Conservation (phyloP, 2,329 filamentous ascomycete genomes). For the Epichloe sp. region DNA sequence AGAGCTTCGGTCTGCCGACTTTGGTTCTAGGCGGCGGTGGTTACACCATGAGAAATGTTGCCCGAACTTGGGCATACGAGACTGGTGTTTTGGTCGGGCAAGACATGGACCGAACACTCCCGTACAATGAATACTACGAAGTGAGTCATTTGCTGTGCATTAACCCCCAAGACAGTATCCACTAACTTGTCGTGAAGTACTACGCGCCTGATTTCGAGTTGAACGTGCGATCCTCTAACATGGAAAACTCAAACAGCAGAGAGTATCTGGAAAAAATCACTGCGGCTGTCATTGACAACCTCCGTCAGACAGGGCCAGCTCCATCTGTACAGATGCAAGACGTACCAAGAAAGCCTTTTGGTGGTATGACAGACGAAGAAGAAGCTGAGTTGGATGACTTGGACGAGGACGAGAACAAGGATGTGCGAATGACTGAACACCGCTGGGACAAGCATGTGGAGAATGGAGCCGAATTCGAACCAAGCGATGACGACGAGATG, state of each 20-base stretch:
- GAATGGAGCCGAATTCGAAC: constrained; percentile 69
- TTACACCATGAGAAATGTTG: constrained; percentile 95
- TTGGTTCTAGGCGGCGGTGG: constrained; percentile 92
- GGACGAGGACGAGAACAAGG: constrained; percentile 78
- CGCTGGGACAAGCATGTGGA: constrained; percentile 68
- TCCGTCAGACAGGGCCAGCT: constrained; percentile 71
- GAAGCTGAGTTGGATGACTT: constrained; percentile 53
- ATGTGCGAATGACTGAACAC: constrained; percentile 68
- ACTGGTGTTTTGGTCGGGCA: constrained; percentile 81
- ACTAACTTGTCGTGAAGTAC: constrained; percentile 44
- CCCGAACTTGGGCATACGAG: constrained; percentile 93
- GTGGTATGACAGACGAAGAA: constrained; percentile 52
- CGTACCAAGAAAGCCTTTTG: constrained; percentile 47
- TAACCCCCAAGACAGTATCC: neutral
- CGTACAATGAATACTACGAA: constrained; percentile 93
- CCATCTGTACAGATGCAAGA: constrained; percentile 90
- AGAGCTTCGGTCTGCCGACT: constrained; percentile 70
- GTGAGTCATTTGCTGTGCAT: constrained; percentile 24
- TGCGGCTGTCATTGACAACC: constrained; percentile 68
- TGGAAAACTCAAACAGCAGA: constrained; percentile 80
- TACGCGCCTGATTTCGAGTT: constrained; percentile 86
- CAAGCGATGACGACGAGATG: constrained; percentile 83
- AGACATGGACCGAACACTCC: constrained; percentile 68
- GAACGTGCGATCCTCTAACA: constrained; percentile 76
- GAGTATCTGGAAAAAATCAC: constrained; percentile 76